These are phyloP conservation scores for Catharanthus roseus DNA, from an alignment of 257 asterid species.

Conservation along the genomic window DNA sequence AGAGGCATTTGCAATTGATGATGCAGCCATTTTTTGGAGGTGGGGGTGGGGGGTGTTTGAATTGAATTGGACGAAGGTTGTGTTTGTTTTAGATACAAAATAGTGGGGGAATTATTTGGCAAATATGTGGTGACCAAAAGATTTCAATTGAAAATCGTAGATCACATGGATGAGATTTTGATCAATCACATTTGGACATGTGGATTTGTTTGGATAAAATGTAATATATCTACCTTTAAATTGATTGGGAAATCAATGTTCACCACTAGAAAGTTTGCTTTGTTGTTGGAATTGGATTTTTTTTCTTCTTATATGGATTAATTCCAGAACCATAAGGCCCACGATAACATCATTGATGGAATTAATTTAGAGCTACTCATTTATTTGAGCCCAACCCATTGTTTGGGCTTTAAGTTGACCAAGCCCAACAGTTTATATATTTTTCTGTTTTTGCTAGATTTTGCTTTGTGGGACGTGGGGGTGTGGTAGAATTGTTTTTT, in stretches of 20 bases:
- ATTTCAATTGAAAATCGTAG: conserved; percentile 25
- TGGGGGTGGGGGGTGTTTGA: too few relatives aligned
- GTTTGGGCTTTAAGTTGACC: neutral
- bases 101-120: too few relatives aligned
- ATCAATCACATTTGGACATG: conserved; percentile 54
- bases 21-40: conserved; percentile 47
- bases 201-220: conserved; percentile 32
- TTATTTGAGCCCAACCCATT: neutral
- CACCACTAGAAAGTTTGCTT: neutral
- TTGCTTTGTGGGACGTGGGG: too few relatives aligned
- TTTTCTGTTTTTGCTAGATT: too few relatives aligned
- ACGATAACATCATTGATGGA: too few relatives aligned
- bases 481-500: too few relatives aligned
- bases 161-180: conserved; percentile 43
- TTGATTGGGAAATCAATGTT: neutral
- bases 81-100: conserved; percentile 21
- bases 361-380: too few relatives aligned
- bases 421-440: neutral
- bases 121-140: conserved; percentile 40
- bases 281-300: neutral
- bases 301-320: too few relatives aligned
- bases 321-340: neutral
- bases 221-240: conserved; percentile 1
- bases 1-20: conserved; percentile 67
- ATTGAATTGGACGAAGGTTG: conserved; percentile 2